phyloP scores from a whole-genome alignment of 192 early-diverging fungal species.

The Diversispora eburnea region DNA sequence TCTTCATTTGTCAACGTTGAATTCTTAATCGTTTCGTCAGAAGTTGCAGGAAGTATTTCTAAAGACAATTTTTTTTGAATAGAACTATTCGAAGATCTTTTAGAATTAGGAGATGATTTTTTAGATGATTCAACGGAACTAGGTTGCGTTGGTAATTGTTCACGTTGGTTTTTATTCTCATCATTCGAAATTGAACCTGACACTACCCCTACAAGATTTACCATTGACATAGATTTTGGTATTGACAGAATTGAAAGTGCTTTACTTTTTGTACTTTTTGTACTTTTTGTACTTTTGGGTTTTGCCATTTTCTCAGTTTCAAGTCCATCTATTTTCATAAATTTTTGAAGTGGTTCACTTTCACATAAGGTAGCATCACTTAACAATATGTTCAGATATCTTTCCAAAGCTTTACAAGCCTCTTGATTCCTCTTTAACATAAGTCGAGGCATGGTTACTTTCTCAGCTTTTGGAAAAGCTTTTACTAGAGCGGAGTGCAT shows the following conservation, averaged over 20 bases:
- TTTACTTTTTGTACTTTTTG: background rate
- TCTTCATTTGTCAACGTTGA: background rate
- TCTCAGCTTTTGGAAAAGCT: conserved; percentile 19
- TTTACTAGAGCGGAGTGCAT: conserved; percentile 1
- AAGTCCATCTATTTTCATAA: conserved; percentile 27
- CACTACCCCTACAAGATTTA: background rate
- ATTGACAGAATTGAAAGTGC: conserved; percentile 9
- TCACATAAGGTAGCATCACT: conserved; percentile 7
- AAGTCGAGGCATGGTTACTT: conserved; percentile 24
- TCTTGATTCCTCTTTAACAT: conserved; percentile 17
- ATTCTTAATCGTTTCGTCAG: background rate
- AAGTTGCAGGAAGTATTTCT: background rate
- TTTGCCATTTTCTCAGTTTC: background rate
- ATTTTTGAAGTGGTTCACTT: conserved; percentile 17
- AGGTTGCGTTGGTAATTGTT: background rate
- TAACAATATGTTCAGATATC: conserved; percentile 24
- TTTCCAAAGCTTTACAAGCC: conserved; percentile 5
- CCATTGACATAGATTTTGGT: conserved; percentile 23
- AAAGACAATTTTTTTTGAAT: background rate
- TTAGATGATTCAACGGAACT: background rate
- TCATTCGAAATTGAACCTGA: background rate
- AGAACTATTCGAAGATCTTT: background rate
- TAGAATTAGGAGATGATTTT: background rate
- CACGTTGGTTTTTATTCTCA: background rate
- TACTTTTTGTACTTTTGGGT: background rate